Evolutionary conservation across 805 yeast genomes (phyloP).

Genomic region (Schwanniomyces vanrijiae): DNA sequence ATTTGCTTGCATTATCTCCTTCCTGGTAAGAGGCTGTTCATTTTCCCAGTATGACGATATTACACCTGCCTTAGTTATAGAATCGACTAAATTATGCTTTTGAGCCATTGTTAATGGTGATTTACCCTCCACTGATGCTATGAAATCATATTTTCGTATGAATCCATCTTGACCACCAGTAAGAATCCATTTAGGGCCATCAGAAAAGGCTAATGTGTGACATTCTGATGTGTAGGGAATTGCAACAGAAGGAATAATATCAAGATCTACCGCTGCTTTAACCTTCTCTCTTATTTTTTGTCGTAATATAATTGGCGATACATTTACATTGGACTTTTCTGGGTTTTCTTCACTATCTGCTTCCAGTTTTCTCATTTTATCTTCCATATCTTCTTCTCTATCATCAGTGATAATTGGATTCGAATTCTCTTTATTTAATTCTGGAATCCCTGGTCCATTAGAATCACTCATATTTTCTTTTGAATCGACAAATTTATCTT

Average conservation of each 20-base stretch:
- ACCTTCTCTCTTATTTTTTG: conserved; percentile 43
- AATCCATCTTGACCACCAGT: conserved; percentile 97
- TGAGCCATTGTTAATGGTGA: conserved; percentile 88
- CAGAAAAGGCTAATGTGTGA: conserved; percentile 72
- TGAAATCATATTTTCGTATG: conserved; percentile 84
- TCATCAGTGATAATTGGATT: background rate
- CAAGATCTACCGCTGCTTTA: conserved; percentile 54
- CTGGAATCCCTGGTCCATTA: background rate
- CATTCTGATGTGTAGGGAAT: conserved; percentile 79
- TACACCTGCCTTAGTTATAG: conserved; percentile 82
- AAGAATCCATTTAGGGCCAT: conserved; percentile 82
- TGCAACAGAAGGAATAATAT: conserved; percentile 82
- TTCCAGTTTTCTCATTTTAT: background rate
- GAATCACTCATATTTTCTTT: background rate
- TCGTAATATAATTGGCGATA: conserved; percentile 9
- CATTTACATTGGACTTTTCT: background rate
- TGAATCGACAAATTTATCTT: conserved; percentile 3
- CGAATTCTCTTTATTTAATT: conserved; percentile 3
- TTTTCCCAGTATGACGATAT: conserved; percentile 91
- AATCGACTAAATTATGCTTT: conserved; percentile 82
- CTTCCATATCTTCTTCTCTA: conserved; percentile 1
- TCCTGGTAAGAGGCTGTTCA: conserved; percentile 72
- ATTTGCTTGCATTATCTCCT: conserved; percentile 32
- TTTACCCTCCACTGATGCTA: conserved; percentile 82
- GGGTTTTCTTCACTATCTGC: conserved; percentile 1